Evolutionary conservation across 2,329 filamentous ascomycete genomes (phyloP).

Genomic region (Botrytis hyacinthi): DNA sequence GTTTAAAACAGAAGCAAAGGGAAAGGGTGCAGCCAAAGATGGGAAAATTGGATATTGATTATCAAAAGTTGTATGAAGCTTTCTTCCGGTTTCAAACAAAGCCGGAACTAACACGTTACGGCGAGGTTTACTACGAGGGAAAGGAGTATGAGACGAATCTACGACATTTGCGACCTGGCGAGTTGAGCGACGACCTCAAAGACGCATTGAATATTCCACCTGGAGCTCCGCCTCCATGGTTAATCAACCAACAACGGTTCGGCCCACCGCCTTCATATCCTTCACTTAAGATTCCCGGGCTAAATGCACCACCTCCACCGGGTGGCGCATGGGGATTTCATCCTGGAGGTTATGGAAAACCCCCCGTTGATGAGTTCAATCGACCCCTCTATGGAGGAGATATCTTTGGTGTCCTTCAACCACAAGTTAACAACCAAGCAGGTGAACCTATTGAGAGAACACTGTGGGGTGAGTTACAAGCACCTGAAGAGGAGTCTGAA

Average conservation of each 20-base stretch:
- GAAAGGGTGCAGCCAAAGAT: conserved; percentile 94
- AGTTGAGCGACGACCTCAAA: conserved; percentile 83
- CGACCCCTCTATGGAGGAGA: conserved; percentile 90
- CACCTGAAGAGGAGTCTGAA: conserved; percentile 68
- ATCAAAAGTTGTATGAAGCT: conserved; percentile 95
- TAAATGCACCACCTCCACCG: conserved; percentile 88
- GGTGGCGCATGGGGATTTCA: conserved; percentile 94
- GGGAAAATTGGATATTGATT: conserved; percentile 96
- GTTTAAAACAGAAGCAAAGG: conserved; percentile 90
- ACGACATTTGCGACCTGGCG: conserved; percentile 83
- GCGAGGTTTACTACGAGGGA: conserved; percentile 99
- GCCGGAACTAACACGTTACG: conserved; percentile 87
- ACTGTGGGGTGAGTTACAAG: conserved; percentile 89
- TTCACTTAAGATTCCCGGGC: conserved; percentile 87
- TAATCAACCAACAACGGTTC: conserved; percentile 93
- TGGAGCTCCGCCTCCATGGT: conserved; percentile 90
- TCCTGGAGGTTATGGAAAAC: conserved; percentile 93
- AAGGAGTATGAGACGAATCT: conserved; percentile 97
- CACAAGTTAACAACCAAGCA: conserved; percentile 58
- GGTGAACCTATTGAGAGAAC: conserved; percentile 83
- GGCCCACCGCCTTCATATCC: conserved; percentile 94
- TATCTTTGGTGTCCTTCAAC: conserved; percentile 77
- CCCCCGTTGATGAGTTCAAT: conserved; percentile 90
- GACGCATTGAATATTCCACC: conserved; percentile 93
- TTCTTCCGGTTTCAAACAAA: conserved; percentile 99